phyloP scores from a whole-genome alignment of 176 grass and related monocot genomes.

The Musa beccarii region DNA sequence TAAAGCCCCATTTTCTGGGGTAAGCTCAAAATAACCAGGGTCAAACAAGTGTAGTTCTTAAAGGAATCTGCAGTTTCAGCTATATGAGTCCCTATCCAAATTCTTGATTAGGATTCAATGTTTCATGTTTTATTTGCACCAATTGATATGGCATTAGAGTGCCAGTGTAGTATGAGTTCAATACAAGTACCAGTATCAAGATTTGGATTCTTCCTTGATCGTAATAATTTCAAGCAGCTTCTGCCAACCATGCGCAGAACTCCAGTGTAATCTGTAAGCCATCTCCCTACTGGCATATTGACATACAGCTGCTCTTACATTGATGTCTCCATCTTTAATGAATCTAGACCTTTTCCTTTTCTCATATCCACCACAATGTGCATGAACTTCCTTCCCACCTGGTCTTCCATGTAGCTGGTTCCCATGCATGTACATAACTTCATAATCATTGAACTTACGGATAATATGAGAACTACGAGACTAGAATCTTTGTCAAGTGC shows the following conservation, averaged over 20 bases:
- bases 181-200: too few relatives aligned
- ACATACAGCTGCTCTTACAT: too few relatives aligned
- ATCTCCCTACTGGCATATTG: too few relatives aligned
- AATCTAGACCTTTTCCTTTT: neutral
- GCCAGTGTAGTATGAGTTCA: too few relatives aligned
- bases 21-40: neutral
- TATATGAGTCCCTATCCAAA: neutral
- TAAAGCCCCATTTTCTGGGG: neutral
- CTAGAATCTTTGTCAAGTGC: too few relatives aligned
- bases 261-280: too few relatives aligned
- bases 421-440: neutral
- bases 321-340: too few relatives aligned
- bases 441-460: neutral
- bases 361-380: neutral
- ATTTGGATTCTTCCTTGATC: too few relatives aligned
- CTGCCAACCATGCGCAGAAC: too few relatives aligned
- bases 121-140: neutral
- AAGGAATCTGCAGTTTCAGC: neutral
- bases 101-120: neutral
- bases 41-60: neutral
- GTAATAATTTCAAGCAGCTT: too few relatives aligned
- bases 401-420: neutral
- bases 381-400: neutral
- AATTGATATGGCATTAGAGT: neutral
- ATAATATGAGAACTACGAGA: too few relatives aligned